Percentiles rank a stretch among this genome's conserved stretches.
These are phyloP conservation scores for Daedaleopsis sinensis DNA, from an alignment of 768 basidiomycete genomes.

Conservation along the genomic window DNA sequence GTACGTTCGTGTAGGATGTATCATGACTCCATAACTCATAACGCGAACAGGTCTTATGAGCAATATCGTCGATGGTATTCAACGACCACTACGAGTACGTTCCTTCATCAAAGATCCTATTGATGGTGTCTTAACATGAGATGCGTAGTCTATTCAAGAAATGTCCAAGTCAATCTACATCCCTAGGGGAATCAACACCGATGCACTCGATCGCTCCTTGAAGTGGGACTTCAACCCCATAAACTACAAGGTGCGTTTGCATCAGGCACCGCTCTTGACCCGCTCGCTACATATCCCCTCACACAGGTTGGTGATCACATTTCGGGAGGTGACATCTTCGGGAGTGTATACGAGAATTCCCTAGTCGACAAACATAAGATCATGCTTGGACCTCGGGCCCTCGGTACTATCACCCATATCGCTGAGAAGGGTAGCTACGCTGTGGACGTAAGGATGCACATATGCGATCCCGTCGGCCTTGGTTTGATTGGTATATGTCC, in stretches of 20 bases:
- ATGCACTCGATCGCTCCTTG: conserved; percentile 84
- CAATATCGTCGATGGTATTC: conserved; percentile 99
- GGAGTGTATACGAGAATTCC: conserved; percentile 95
- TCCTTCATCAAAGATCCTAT: conserved; percentile 3
- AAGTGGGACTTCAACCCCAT: conserved; percentile 95
- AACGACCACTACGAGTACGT: conserved; percentile 85
- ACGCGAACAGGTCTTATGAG: conserved; percentile 81
- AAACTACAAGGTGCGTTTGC: conserved; percentile 62
- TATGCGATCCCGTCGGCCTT: too few relatives aligned
- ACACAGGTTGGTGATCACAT: conserved; percentile 94
- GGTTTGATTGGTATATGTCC: not conserved
- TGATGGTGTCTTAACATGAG: conserved; percentile 13
- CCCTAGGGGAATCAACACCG: conserved; percentile 97
- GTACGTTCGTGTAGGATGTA: conserved; percentile 44
- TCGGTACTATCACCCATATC: conserved; percentile 92
- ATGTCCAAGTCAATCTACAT: conserved; percentile 99
- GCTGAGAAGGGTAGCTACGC: conserved; percentile 94
- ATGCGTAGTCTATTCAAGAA: conserved; percentile 82
- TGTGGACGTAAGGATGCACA: conserved; percentile 65
- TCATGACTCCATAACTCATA: conserved; percentile 3
- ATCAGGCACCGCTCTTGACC: not conserved
- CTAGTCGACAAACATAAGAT: conserved; percentile 96
- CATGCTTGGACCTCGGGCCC: conserved; percentile 91
- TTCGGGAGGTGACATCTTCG: conserved; percentile 96
- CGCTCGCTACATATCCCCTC: not conserved